Conservation (phyloP, 331 rosid species). For the Acacia pycnantha region DNA sequence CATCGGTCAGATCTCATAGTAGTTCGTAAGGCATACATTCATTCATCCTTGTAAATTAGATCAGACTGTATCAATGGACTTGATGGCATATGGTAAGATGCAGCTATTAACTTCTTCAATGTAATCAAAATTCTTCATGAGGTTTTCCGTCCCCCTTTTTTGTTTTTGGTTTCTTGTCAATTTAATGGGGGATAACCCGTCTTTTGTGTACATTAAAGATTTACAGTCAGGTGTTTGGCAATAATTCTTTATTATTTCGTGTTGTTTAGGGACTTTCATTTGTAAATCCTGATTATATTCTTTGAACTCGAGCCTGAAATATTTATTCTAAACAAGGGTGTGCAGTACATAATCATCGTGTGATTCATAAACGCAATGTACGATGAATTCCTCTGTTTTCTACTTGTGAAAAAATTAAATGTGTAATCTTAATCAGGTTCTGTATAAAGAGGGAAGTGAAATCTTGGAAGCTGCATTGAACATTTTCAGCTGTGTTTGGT, state of each 20-base stretch:
- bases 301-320: slow-evolving; percentile 32
- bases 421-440: not conserved
- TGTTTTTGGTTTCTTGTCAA: not conserved
- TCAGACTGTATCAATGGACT: slow-evolving; percentile 22
- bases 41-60: slow-evolving; percentile 44
- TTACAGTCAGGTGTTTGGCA: slow-evolving; percentile 29
- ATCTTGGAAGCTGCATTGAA: not conserved
- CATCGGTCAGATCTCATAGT: slow-evolving; percentile 88
- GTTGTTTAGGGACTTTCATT: slow-evolving; percentile 30
- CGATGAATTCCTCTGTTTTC: not conserved
- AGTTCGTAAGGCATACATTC: slow-evolving; percentile 59
- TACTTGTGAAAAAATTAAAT: not conserved
- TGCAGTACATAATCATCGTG: not conserved
- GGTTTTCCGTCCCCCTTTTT: not conserved
- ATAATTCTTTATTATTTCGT: slow-evolving; percentile 14
- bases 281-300: slow-evolving; percentile 51
- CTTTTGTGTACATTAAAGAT: slow-evolving; percentile 32
- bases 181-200: slow-evolving; percentile 11
- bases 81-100: slow-evolving; percentile 20
- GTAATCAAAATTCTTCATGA: slow-evolving; percentile 7
- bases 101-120: slow-evolving; percentile 3
- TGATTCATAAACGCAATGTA: not conserved
- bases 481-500: not conserved
- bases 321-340: slow-evolving; percentile 24
- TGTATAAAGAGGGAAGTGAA: not conserved